Conservation (phyloP, 495 filamentous ascomycete genomes). For the Penicillium subrubescens region DNA sequence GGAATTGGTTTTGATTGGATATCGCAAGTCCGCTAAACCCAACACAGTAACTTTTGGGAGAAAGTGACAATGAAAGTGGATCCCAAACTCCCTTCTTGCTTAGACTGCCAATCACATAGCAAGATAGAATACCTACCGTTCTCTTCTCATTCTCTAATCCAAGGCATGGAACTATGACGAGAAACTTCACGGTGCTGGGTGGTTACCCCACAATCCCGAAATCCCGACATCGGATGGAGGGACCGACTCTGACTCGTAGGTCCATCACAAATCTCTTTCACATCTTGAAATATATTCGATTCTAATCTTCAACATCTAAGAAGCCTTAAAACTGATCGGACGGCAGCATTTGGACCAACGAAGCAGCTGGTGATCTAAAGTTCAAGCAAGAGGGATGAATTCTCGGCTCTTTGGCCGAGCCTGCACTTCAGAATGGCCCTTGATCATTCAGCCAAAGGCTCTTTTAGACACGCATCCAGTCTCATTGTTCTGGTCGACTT, state of each 20-base stretch:
- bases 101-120: not conserved
- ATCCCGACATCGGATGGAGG: not conserved
- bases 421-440: not conserved
- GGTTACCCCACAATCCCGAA: not conserved
- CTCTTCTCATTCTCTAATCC: not conserved
- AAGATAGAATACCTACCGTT: not conserved
- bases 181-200: not conserved
- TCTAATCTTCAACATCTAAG: not conserved
- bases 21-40: not conserved
- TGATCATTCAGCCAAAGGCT: not conserved
- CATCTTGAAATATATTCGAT: not conserved
- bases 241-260: not conserved
- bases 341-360: not conserved
- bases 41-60: not conserved
- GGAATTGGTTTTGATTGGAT: not conserved
- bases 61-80: conserved; percentile 3
- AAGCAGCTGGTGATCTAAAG: not conserved
- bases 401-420: not conserved
- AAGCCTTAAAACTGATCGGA: not conserved
- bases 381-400: not conserved
- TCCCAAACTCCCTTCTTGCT: not conserved
- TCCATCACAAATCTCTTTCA: not conserved
- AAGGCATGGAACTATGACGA: not conserved
- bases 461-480: not conserved
- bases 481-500: not conserved